Evolutionary conservation across 2,329 filamentous ascomycete genomes (phyloP), one percentile per base, ranked within the genome.

Genomic region (Orbilia javanica): DNA sequence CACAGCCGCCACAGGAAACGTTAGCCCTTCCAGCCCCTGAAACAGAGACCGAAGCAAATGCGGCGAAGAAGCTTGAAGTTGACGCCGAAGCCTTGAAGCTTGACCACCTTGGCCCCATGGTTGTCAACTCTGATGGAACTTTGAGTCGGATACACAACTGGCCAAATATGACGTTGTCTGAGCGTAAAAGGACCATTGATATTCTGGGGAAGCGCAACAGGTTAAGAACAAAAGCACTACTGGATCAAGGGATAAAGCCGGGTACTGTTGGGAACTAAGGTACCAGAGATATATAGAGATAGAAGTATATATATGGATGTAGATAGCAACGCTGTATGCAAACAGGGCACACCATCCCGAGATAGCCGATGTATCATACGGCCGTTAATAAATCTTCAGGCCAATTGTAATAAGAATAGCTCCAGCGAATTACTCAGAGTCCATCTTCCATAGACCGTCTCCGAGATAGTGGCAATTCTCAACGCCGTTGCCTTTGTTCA

Each of bases 401-500:
- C 84, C 18, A 29, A 31, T 52, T 6, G 18, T 4, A 18, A 53
- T 53, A 18, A 31, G n/a, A 31, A 27, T 42, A 10, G n/a, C n/a
- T n/a, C 34, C 10, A 39, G 18, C 34, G 3, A 27, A 7, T 11
- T 79, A 89, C 84, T 88, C 87, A 81, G 89, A 83, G 79, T 85
- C 85, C 83, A 97, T 83, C 81, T 88, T 92, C 96, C 96, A 99
- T 81, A 99, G 86, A 18, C 95, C 96, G 86, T 99, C 96, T 0
- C 96, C 96, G 67, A 98, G 84, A 86, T 91, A 98, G 88, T 99
- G 96, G 34, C 93, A 93, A 79, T 94, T 92, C 86, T 98, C 95
- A 81, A 98, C 93, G 15, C 94, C 96, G 4, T 94, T 92, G 0
- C 96, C 96, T 86, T 98, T 98, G 80, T 93, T 94, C 86, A 95